phyloP scores from a whole-genome alignment of 2,329 filamentous ascomycete species.

The Davidsoniella neocaledoniae region DNA sequence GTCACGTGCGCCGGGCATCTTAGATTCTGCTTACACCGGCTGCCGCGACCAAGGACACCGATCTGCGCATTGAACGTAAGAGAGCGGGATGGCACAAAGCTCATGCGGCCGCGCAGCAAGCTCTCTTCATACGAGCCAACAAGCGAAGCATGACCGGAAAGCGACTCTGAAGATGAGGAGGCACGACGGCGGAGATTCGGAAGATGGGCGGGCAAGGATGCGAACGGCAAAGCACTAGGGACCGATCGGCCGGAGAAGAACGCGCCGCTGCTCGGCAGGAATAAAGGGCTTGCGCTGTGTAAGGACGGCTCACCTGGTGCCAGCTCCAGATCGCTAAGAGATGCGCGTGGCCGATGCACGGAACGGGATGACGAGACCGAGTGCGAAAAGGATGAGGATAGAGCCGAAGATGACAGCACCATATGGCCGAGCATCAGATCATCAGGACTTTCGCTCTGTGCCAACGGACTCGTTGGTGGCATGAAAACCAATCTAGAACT shows the following conservation, averaged over 20 bases:
- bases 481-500: constrained; percentile 39
- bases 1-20: constrained; percentile 82
- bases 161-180: constrained; percentile 33
- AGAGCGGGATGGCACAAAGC: constrained; percentile 81
- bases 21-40: constrained; percentile 62
- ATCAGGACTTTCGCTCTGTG: constrained; percentile 73
- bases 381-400: constrained; percentile 22
- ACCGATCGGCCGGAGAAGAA: no score
- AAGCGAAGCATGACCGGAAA: constrained; percentile 69
- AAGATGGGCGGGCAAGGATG: constrained; percentile 37
- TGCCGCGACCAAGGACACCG: constrained; percentile 74
- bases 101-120: constrained; percentile 89
- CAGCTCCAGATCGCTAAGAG: background rate
- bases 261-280: no score
- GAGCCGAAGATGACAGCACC: constrained; percentile 24
- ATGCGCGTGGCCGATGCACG: constrained; percentile 35
- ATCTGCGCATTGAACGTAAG: constrained; percentile 91
- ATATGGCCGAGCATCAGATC: constrained; percentile 25
- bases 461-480: constrained; percentile 79
- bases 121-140: constrained; percentile 97
- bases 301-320: no score
- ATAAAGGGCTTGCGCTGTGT: no score
- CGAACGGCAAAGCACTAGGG: constrained; percentile 29
- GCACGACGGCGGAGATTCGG: constrained; percentile 57
- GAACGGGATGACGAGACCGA: constrained; percentile 61